Evolutionary conservation across 768 basidiomycete species (phyloP).

Genomic region (Lentinula edodes): DNA sequence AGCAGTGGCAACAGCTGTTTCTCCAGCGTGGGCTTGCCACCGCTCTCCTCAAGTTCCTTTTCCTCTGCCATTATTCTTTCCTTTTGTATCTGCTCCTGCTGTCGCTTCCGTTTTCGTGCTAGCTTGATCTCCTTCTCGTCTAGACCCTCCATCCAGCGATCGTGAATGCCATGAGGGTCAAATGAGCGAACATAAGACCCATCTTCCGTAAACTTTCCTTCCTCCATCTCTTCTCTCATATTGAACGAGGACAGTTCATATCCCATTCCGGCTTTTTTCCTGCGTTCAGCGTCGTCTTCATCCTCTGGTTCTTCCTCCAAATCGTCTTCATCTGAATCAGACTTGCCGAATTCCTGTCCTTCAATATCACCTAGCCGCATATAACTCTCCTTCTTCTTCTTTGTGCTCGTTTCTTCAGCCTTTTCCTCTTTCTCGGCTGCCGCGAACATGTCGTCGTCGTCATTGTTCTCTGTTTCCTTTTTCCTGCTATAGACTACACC

Average conservation of each 20-base stretch:
- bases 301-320: constrained; percentile 55
- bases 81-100: constrained; percentile 66
- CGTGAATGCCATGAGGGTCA: constrained; percentile 89
- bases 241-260: constrained; percentile 94
- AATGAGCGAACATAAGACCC: constrained; percentile 81
- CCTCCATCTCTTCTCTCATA: constrained; percentile 98
- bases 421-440: constrained; percentile 55
- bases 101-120: constrained; percentile 70
- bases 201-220: constrained; percentile 94
- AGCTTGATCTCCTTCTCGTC: constrained; percentile 82
- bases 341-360: constrained; percentile 83
- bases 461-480: constrained; percentile 53
- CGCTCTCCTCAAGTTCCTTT: constrained; percentile 61
- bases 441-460: constrained; percentile 81
- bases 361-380: constrained; percentile 92
- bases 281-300: constrained; percentile 73
- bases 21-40: constrained; percentile 60
- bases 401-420: constrained; percentile 23
- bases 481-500: constrained; percentile 84
- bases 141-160: constrained; percentile 92
- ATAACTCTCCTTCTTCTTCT: constrained; percentile 67
- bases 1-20: constrained; percentile 66
- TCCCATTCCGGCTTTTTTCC: constrained; percentile 86
- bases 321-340: constrained; percentile 36
- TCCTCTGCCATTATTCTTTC: constrained; percentile 71